Percentiles rank a stretch among this genome's conserved stretches.
Evolutionary conservation across 164 flowering plant species (phyloP).

Genomic region (Magnolia changhungtana): DNA sequence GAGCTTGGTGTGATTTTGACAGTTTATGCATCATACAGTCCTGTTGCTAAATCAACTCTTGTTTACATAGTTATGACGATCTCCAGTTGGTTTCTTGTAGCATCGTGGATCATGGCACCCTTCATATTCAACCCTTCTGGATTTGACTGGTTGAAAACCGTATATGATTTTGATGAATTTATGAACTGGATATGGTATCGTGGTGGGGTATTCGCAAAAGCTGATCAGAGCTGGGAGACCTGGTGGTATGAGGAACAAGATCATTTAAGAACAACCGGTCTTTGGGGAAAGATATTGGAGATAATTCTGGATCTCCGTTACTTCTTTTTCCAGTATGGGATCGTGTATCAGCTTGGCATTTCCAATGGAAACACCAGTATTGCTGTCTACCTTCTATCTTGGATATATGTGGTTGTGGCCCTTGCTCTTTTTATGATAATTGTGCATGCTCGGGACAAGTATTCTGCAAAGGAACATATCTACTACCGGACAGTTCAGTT

Average conservation of each 20-base stretch:
- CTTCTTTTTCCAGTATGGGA: constrained; percentile 94
- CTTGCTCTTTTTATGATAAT: constrained; percentile 54
- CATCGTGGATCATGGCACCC: constrained; percentile 88
- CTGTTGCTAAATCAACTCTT: constrained; percentile 48
- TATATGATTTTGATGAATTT: constrained; percentile 86
- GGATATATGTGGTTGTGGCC: constrained; percentile 61
- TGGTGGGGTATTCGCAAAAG: constrained; percentile 64
- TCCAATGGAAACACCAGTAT: constrained; percentile 55
- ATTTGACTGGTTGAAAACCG: constrained; percentile 96
- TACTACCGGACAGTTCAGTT: constrained; percentile 76
- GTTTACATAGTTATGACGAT: constrained; percentile 76
- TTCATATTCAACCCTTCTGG: constrained; percentile 96
- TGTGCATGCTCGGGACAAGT: constrained; percentile 67
- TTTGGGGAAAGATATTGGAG: constrained; percentile 90
- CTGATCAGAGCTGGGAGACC: constrained; percentile 92
- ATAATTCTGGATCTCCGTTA: constrained; percentile 82
- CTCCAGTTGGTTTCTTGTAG: constrained; percentile 89
- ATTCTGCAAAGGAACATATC: constrained; percentile 69
- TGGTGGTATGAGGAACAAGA: constrained; percentile 99
- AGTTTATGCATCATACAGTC: constrained; percentile 76
- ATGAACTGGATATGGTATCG: constrained; percentile 81
- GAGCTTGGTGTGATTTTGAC: constrained; percentile 81
- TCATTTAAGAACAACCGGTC: constrained; percentile 79
- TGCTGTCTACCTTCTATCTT: constrained; percentile 79
- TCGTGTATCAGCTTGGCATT: constrained; percentile 73